Evolutionary conservation across 495 filamentous ascomycete genomes (phyloP).

Genomic region (Lophiotrema nucula): DNA sequence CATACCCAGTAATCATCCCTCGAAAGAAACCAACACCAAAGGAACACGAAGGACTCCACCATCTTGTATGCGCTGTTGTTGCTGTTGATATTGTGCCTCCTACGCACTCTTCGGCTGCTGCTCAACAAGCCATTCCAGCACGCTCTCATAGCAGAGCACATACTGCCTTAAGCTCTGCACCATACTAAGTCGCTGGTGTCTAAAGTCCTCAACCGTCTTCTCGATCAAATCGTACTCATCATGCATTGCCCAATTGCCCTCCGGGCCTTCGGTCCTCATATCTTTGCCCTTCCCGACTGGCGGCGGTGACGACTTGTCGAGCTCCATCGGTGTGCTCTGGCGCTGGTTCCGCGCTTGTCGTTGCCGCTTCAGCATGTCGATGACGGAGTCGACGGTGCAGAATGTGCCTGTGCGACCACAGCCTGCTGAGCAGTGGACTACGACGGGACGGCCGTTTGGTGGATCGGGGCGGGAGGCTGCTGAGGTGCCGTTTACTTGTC

Average conservation of each 20-base stretch:
- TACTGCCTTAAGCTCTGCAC: constrained; percentile 94
- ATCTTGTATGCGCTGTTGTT: no score
- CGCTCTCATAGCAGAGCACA: constrained; percentile 93
- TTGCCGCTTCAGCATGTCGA: constrained; percentile 89
- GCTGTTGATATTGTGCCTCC: no score
- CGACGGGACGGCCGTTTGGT: constrained; percentile 61
- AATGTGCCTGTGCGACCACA: constrained; percentile 96
- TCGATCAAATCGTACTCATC: constrained; percentile 74
- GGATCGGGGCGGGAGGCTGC: constrained; percentile 51
- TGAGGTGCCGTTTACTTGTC: constrained; percentile 38
- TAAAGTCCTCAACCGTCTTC: constrained; percentile 84
- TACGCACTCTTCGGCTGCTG: constrained; percentile 37
- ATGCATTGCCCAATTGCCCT: constrained; percentile 52
- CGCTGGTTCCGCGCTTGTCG: constrained; percentile 38
- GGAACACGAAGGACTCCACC: no score
- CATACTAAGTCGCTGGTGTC: constrained; percentile 88
- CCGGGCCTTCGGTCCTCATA: constrained; percentile 30
- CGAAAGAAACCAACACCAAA: no score
- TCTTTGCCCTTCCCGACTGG: neutral
- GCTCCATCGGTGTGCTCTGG: constrained; percentile 42
- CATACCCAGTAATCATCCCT: no score
- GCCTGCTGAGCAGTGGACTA: constrained; percentile 94
- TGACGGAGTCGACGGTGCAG: constrained; percentile 90
- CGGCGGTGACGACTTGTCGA: constrained; percentile 38
- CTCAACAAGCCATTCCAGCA: constrained; percentile 79